Percentiles rank a stretch among this genome's conserved stretches.
Evolutionary conservation across 2,329 filamentous ascomycete species (phyloP).

Genomic region (Sporothrix euskadiensis): DNA sequence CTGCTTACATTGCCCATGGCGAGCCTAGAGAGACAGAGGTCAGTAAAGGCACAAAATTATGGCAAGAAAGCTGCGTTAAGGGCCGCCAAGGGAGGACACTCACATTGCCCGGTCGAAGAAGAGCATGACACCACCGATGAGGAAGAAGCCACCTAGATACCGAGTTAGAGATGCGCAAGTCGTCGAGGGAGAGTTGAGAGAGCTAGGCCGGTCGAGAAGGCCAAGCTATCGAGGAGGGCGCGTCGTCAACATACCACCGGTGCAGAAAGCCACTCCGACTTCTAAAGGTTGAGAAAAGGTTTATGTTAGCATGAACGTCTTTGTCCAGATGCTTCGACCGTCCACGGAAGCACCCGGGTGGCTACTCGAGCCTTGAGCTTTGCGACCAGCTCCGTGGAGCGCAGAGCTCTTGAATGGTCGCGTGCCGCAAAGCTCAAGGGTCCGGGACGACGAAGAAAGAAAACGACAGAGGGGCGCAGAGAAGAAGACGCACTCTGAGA

Average conservation of each 20-base stretch:
- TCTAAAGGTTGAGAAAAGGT: constrained; percentile 57
- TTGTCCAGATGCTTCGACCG: neutral
- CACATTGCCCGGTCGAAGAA: constrained; percentile 98
- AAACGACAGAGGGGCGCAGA: neutral
- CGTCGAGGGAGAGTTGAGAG: no score
- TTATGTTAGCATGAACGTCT: constrained; percentile 35
- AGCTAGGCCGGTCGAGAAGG: neutral
- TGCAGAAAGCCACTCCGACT: constrained; percentile 96
- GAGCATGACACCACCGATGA: constrained; percentile 89
- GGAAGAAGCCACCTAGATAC: constrained; percentile 80
- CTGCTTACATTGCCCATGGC: constrained; percentile 89
- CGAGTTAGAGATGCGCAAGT: neutral
- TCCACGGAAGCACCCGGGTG: neutral
- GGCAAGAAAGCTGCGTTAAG: neutral
- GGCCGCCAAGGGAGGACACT: constrained; percentile 39
- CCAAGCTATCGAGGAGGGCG: neutral
- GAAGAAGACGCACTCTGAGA: constrained; percentile 74
- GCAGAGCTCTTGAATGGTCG: neutral
- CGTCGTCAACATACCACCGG: constrained; percentile 70
- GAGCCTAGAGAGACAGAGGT: constrained; percentile 58
- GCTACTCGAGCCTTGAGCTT: neutral
- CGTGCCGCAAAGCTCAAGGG: constrained; percentile 26
- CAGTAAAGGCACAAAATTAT: neutral
- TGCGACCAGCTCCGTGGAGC: neutral
- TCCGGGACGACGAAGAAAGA: neutral